Percentiles rank a stretch among this genome's conserved stretches.
These are phyloP conservation scores for Aegilops sharonensis DNA, from an alignment of 176 grass and related monocot genomes.

Conservation along the genomic window DNA sequence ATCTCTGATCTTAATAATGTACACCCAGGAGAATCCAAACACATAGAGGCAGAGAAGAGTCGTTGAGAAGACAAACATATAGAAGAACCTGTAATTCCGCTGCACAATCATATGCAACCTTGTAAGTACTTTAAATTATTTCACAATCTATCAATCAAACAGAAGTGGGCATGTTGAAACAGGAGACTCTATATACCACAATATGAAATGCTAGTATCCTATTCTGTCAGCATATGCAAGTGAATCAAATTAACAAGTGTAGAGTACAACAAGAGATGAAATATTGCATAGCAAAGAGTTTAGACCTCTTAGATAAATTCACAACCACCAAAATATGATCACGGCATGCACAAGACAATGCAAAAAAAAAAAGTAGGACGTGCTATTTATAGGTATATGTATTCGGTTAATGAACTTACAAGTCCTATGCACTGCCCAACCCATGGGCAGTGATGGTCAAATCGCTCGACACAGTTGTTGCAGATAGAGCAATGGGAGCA, in stretches of 20 bases:
- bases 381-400: not conserved
- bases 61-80: constrained; percentile 97
- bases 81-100: constrained; percentile 97
- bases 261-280: not conserved
- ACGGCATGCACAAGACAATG: not conserved
- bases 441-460: constrained; percentile 97
- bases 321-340: not conserved
- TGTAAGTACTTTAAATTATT: constrained; percentile 18
- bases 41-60: constrained; percentile 87
- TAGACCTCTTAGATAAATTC: not conserved
- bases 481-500: constrained; percentile 96
- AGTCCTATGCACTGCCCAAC: constrained; percentile 95
- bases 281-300: not conserved
- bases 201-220: not conserved
- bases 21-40: constrained; percentile 87
- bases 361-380: not conserved
- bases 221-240: not conserved
- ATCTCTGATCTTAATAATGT: constrained; percentile 88
- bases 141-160: constrained; percentile 11
- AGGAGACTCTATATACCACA: not conserved
- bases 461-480: constrained; percentile 94
- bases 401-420: constrained; percentile 54
- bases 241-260: constrained; percentile 5
- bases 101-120: constrained; percentile 43
- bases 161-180: not conserved